Evolutionary conservation across 2,329 filamentous ascomycete species (phyloP), one percentile per base, ranked within the genome.

Genomic region (Penicillium digitatum): DNA sequence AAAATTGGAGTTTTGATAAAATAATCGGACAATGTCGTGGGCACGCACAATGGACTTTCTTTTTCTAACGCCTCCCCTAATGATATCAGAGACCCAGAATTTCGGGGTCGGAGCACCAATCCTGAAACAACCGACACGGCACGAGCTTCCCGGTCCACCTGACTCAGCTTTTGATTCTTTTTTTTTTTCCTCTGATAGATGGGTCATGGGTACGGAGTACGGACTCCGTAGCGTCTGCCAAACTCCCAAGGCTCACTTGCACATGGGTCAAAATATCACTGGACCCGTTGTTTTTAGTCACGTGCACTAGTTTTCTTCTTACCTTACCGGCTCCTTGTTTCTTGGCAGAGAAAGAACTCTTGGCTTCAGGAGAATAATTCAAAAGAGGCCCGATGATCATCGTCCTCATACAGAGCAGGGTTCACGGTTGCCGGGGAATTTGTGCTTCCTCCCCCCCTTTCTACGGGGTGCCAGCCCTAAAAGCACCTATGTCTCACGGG

Each of bases 81-180:
- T 54, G 46, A 49, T 48, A 50, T 56, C 53, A 55, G 49, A 32
- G 37, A 44, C 29, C 35, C 44, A 53, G 37, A 20, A 24, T 32
- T 32, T 53, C 9, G 52, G 39, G 39, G 46, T 64, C 67, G 64
- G 63, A 62, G 57, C 56, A 63, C 65, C 55, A 48, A 61, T 59
- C 61, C 63, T 69, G 67, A 68, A 69, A 68, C 66, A 56, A 60
- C 59, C 58, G 54, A 63, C 57, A 60, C 62, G 61, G 61, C 62
- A 60, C 63, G 62, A 55, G 58, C 60, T 57, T 51, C 18, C 56
- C 55, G 53, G 51, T 61, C 64, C 62, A 64, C 60, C 52, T 56
- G 54, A 62, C 43, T 59, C 57, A 58, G 52, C 47, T 31, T 34
- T 48, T 47, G 26, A 29, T 26, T 26, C 3, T 27, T 27, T 27